A percentile compares a stretch with the other conserved stretches of the same genome.
These are phyloP conservation scores for Teunomyces cretensis DNA, from an alignment of 805 yeast genomes.

Conservation along the genomic window DNA sequence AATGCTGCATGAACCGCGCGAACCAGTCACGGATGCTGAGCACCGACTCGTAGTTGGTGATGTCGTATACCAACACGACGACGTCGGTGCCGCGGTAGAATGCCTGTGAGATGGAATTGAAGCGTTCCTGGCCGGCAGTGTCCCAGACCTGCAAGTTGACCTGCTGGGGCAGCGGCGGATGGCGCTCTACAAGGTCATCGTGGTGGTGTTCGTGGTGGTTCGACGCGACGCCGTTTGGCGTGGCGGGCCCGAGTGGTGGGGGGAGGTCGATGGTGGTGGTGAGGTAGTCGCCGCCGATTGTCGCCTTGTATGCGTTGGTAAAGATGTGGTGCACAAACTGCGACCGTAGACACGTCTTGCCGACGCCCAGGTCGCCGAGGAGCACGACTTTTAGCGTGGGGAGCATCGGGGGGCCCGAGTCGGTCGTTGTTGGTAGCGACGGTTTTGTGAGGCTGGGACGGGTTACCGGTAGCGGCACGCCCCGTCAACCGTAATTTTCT, in stretches of 20 bases:
- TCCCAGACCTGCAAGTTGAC: conserved; percentile 58
- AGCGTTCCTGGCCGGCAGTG: conserved; percentile 49
- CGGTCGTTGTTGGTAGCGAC: too few relatives aligned
- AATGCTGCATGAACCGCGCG: conserved; percentile 45
- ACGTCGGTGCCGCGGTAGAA: conserved; percentile 62
- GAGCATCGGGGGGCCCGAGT: neutral
- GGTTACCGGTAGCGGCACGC: too few relatives aligned
- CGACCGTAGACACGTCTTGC: conserved; percentile 56
- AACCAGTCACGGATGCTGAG: conserved; percentile 50
- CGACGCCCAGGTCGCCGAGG: conserved; percentile 59
- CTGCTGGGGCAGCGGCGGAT: conserved; percentile 6
- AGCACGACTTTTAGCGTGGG: conserved; percentile 49
- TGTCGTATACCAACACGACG: conserved; percentile 53
- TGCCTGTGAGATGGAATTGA: conserved; percentile 50
- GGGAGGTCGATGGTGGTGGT: conserved; percentile 35
- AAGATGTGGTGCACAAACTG: conserved; percentile 57
- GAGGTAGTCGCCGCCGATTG: conserved; percentile 59
- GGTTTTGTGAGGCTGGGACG: too few relatives aligned
- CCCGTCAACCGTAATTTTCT: too few relatives aligned
- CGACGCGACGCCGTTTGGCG: too few relatives aligned
- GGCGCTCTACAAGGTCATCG: conserved; percentile 4
- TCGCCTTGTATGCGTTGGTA: conserved; percentile 55
- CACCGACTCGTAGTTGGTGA: conserved; percentile 51
- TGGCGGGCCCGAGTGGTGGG: neutral
- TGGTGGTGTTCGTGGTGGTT: neutral